Evolutionary conservation across 2,329 filamentous ascomycete species (phyloP).

Genomic region (Exophiala calicioides): DNA sequence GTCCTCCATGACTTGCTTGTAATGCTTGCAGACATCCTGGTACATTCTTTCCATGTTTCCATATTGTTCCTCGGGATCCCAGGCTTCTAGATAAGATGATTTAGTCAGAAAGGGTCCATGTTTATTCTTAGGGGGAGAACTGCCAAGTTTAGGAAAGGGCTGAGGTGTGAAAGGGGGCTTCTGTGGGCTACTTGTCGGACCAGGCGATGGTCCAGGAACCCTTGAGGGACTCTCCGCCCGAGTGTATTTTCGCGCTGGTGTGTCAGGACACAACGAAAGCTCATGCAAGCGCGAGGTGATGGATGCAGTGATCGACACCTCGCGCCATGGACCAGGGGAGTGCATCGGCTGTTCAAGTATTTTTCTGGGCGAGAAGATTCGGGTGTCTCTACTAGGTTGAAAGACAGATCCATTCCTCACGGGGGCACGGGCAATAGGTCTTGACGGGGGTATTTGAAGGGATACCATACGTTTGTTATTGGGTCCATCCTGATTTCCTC

Average conservation of each 20-base stretch:
- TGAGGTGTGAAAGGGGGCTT: constrained; percentile 35
- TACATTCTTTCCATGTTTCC: constrained; percentile 76
- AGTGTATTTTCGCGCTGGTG: constrained; percentile 10
- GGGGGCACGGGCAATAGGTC: constrained; percentile 18
- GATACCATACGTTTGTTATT: constrained; percentile 57
- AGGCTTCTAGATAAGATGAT: constrained; percentile 74
- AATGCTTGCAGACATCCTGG: constrained; percentile 68
- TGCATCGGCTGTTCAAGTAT: not conserved
- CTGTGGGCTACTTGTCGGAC: constrained; percentile 39
- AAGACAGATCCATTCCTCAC: constrained; percentile 16
- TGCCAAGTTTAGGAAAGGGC: constrained; percentile 37
- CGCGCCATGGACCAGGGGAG: not conserved
- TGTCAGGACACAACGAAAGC: constrained; percentile 30
- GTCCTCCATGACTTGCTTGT: constrained; percentile 68
- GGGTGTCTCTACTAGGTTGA: constrained; percentile 20
- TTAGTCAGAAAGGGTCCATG: constrained; percentile 64
- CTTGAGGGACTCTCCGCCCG: constrained; percentile 27
- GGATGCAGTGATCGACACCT: constrained; percentile 14
- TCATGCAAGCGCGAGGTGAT: constrained; percentile 30
- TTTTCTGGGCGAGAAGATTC: constrained; percentile 13
- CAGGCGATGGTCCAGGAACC: constrained; percentile 26
- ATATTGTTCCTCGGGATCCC: constrained; percentile 77
- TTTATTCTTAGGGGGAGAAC: constrained; percentile 37
- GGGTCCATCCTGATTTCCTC: constrained; percentile 39
- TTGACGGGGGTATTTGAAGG: constrained; percentile 36